A percentile compares a stretch with the other conserved stretches of the same genome.
These are phyloP conservation scores for Aquanectria penicillioides DNA, from an alignment of 2,329 filamentous ascomycete genomes.

Conservation along the genomic window DNA sequence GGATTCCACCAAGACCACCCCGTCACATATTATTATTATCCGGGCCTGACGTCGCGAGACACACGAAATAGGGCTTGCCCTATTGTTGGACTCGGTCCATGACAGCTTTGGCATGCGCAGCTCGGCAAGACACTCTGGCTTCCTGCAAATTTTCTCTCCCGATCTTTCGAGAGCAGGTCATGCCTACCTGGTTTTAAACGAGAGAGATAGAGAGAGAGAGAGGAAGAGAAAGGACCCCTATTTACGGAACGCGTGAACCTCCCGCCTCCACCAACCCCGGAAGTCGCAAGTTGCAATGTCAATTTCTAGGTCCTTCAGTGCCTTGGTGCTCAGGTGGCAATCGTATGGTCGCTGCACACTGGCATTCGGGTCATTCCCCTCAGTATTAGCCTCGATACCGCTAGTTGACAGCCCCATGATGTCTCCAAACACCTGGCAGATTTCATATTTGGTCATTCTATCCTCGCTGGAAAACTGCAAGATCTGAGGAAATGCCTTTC, in stretches of 20 bases:
- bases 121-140: conserved; percentile 16
- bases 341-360: conserved; percentile 85
- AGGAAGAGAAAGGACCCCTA: conserved; percentile 48
- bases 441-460: conserved; percentile 88
- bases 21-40: background rate
- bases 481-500: conserved; percentile 69
- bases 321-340: conserved; percentile 84
- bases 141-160: background rate
- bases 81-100: background rate
- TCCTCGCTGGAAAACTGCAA: conserved; percentile 91
- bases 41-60: background rate
- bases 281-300: conserved; percentile 81
- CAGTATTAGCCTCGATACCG: conserved; percentile 74
- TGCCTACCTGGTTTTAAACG: no score
- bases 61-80: background rate
- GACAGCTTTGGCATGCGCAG: conserved; percentile 12
- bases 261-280: conserved; percentile 80
- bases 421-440: conserved; percentile 80
- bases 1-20: background rate
- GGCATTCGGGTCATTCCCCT: conserved; percentile 77
- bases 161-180: no score
- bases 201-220: no score
- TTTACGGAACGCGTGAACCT: conserved; percentile 68
- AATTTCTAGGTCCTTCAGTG: conserved; percentile 77
- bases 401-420: conserved; percentile 80